Evolutionary conservation across 148 eudicot genomes (phyloP).

Genomic region (Cornus florida): DNA sequence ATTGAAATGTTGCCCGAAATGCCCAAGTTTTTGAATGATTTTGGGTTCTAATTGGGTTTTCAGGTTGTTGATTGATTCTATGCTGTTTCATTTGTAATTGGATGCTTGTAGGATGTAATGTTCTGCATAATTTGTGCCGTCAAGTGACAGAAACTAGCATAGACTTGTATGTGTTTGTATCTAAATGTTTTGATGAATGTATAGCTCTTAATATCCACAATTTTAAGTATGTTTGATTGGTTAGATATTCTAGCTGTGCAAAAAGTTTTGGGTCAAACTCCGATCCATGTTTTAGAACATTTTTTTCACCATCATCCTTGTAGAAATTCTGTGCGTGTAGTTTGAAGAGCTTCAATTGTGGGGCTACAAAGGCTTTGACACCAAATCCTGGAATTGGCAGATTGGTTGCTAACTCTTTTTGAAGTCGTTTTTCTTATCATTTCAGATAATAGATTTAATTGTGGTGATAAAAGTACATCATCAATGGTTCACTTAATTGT

Average conservation of each 20-base stretch:
- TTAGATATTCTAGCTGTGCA: no score
- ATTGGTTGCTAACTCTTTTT: not conserved
- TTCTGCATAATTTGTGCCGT: not conserved
- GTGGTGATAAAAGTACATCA: not conserved
- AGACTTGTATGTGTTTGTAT: not conserved
- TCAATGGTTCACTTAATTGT: not conserved
- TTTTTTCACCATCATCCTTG: no score
- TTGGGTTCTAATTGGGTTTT: slow-evolving; percentile 1
- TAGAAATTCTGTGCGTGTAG: no score
- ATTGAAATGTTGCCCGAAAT: not conserved
- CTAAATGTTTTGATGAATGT: not conserved
- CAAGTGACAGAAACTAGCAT: not conserved
- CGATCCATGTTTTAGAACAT: no score
- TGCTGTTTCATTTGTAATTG: not conserved
- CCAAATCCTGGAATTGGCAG: not conserved
- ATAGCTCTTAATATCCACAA: not conserved
- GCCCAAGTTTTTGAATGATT: not conserved
- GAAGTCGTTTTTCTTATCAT: no score
- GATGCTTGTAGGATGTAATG: not conserved
- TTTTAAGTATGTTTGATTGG: not conserved
- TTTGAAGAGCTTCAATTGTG: not conserved
- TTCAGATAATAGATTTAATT: not conserved
- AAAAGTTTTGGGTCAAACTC: no score
- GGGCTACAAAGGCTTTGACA: not conserved
- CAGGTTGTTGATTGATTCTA: not conserved